A percentile compares a stretch with the other conserved stretches of the same genome.
These are phyloP conservation scores for Solanum chilense DNA, from an alignment of 257 asterid species.

Conservation along the genomic window DNA sequence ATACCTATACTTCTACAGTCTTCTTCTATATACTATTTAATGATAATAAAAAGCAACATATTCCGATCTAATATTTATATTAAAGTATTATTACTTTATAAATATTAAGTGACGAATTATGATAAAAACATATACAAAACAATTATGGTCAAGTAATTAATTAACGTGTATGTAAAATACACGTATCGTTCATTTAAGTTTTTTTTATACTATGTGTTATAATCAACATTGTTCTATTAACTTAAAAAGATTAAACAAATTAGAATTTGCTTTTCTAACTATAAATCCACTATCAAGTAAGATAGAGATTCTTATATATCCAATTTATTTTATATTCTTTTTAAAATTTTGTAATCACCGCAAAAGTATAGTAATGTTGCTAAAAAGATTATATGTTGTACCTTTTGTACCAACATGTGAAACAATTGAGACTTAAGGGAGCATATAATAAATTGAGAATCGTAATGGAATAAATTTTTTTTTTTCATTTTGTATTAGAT, in stretches of 20 bases:
- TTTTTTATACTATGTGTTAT: not conserved
- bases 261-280: not conserved
- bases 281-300: not conserved
- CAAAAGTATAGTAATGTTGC: not conserved
- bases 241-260: not conserved
- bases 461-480: too few species aligned
- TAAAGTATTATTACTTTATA: too few species aligned
- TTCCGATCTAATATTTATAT: not conserved
- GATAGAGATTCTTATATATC: slow-evolving; percentile 17
- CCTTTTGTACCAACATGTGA: not conserved
- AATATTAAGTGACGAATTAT: not conserved
- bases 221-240: not conserved
- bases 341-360: not conserved
- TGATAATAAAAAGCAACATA: too few species aligned
- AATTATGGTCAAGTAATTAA: too few species aligned
- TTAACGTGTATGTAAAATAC: too few species aligned
- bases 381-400: not conserved
- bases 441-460: not conserved
- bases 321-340: not conserved
- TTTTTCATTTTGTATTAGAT: too few species aligned
- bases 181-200: not conserved
- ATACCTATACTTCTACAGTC: too few species aligned
- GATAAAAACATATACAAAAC: not conserved
- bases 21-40: too few species aligned
- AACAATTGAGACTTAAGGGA: not conserved